Base-by-base conservation (phyloP, 2,329 filamentous ascomycete species). In the Bimuria novae-zelandiae region DNA sequence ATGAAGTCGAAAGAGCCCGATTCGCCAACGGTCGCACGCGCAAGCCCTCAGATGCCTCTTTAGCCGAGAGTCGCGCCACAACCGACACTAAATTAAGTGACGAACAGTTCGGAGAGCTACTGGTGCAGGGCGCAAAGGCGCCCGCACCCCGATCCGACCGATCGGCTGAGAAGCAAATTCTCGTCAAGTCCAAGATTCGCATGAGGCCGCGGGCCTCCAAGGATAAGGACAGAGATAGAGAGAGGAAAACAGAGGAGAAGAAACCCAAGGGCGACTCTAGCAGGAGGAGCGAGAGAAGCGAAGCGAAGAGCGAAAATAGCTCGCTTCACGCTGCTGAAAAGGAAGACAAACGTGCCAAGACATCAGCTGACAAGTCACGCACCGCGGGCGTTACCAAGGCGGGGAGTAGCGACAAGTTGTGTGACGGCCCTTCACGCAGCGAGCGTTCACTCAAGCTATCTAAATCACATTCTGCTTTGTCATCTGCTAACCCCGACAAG, bases 111-210 rank as follows among this genome's bases (percentile, higher is more conserved):
- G 52, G 62, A 1, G 66, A 71, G 12, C 60, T 54, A 30, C 46
- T 72, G 17, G 56, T 56, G 8, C 60, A 57, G 30, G 68, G 69
- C 35, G 66, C 67, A 43, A 59, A 54, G 30, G 42, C 60, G 3
- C 51, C 63, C 1, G 51, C 60, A 4, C 51, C 63, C 1, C 51
- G 45, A 8, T 36, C 54, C 6, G 56, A 39, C 50, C 53, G 45
- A 25, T 51, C 52, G 41, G 45, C 35, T 37, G 41, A 44, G 41
- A 67, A 56, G 49, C 65, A 25, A 57, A 67, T 44, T 39, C 40
- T 73, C 8, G 70, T 74, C 19, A 72, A 72, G 37, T 63, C 67
- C 3, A 74, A 71, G 35, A 68, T 73, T 35, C 64, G 71, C 8
- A 73, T 75, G 70, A 59, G 71, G 29, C 58, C 65, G 14, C 65